Percentiles rank a stretch among this genome's conserved stretches.
Conservation (phyloP, 805 yeast genomes). For the Kodamaea nitidulidarum region DNA sequence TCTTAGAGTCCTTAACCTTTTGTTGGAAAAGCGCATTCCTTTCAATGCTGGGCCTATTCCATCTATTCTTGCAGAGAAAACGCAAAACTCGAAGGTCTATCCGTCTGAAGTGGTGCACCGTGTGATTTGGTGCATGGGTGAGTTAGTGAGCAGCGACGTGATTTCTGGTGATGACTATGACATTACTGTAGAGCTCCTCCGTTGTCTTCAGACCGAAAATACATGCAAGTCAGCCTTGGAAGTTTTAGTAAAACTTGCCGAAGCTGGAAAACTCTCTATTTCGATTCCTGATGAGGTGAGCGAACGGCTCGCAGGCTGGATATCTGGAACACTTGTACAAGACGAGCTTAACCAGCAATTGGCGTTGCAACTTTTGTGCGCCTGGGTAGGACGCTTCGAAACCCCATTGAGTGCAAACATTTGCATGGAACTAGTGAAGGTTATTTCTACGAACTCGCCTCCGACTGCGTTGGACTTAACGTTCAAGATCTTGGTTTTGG, state of each 20-base stretch:
- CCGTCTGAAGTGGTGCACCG: constrained; percentile 1
- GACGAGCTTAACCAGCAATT: constrained; percentile 4
- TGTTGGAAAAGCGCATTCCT: constrained; percentile 11
- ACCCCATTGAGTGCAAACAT: neutral
- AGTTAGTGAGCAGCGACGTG: neutral
- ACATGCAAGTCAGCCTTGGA: constrained; percentile 1
- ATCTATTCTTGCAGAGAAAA: neutral
- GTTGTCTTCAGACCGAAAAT: neutral
- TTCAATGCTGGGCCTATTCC: neutral
- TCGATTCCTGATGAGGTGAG: neutral
- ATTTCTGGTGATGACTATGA: neutral
- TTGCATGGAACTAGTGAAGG: neutral
- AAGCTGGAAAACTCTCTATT: neutral
- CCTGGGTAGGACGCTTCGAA: constrained; percentile 1
- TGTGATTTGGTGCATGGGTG: neutral
- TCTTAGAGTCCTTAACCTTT: constrained; percentile 18
- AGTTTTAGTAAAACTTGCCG: constrained; percentile 2
- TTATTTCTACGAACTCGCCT: neutral
- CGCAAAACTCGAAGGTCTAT: neutral
- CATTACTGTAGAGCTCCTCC: neutral
- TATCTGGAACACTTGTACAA: neutral
- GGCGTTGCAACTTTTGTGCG: constrained; percentile 4
- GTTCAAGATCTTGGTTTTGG: constrained; percentile 1
- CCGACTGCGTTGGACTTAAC: neutral
- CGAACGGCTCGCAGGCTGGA: neutral